phyloP scores from a whole-genome alignment of 2,329 filamentous ascomycete genomes.

The Aspergillus luchuensis region DNA sequence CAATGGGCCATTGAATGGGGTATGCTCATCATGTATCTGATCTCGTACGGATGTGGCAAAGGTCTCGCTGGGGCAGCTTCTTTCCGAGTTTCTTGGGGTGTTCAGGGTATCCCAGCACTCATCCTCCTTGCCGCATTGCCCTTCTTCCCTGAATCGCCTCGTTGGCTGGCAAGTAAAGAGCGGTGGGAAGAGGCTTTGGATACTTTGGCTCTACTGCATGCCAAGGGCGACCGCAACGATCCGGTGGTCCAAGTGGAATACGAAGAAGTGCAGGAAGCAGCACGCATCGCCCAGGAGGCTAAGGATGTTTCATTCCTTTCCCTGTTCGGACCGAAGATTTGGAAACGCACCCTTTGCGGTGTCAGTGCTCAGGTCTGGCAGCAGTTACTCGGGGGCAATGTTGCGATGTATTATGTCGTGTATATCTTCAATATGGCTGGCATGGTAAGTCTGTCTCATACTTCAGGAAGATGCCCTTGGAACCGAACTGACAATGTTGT shows the following conservation, averaged over 20 bases:
- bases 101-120: slow-evolving; percentile 62
- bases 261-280: slow-evolving; percentile 40
- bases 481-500: slow-evolving; percentile 13
- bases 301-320: slow-evolving; percentile 39
- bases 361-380: slow-evolving; percentile 60
- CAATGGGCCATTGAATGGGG: slow-evolving; percentile 50
- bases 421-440: slow-evolving; percentile 64
- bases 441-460: slow-evolving; percentile 36
- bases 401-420: slow-evolving; percentile 62
- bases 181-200: slow-evolving; percentile 56
- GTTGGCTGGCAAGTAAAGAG: slow-evolving; percentile 63
- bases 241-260: slow-evolving; percentile 59
- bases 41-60: slow-evolving; percentile 42
- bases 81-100: slow-evolving; percentile 64
- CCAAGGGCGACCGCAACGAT: slow-evolving; percentile 55
- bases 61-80: slow-evolving; percentile 44
- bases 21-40: slow-evolving; percentile 49
- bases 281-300: slow-evolving; percentile 33
- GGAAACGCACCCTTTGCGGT: slow-evolving; percentile 56
- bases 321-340: slow-evolving; percentile 52
- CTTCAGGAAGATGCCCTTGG: background rate
- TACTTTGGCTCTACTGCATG: slow-evolving; percentile 61
- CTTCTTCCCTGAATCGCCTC: slow-evolving; percentile 63
- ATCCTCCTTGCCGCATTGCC: slow-evolving; percentile 57
- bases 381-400: slow-evolving; percentile 60